Conservation (phyloP, 441 rosid species). For the Gossypium schwendimanii region DNA sequence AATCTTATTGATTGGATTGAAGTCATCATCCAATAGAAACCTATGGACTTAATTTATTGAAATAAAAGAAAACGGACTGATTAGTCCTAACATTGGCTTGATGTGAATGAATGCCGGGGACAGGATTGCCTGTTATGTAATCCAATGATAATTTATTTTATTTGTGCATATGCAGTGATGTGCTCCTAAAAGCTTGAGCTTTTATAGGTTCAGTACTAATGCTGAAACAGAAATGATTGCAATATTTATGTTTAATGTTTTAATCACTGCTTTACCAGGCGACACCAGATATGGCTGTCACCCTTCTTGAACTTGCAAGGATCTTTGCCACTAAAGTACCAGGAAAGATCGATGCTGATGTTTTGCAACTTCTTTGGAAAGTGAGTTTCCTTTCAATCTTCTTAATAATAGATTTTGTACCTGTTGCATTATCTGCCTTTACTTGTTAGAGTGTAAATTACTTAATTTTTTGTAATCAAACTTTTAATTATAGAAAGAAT, state of each 20-base stretch:
- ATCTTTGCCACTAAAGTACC: slow-evolving; percentile 99
- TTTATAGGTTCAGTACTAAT: background rate
- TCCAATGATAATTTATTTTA: background rate
- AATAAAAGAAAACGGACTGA: background rate
- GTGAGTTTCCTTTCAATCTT: slow-evolving; percentile 32
- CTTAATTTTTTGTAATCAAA: background rate
- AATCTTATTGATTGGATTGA: background rate
- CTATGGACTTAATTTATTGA: background rate
- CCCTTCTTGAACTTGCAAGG: slow-evolving; percentile 98
- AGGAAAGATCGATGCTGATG: slow-evolving; percentile 98
- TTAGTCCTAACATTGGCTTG: background rate
- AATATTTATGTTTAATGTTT: background rate
- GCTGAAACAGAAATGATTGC: background rate
- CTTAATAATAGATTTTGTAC: background rate
- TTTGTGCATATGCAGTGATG: background rate
- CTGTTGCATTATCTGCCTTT: background rate
- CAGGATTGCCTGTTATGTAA: background rate
- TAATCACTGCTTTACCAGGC: slow-evolving; percentile 47
- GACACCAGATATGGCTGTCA: slow-evolving; percentile 99
- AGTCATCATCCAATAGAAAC: background rate
- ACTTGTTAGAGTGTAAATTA: background rate
- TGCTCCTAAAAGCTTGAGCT: background rate
- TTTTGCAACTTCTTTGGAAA: slow-evolving; percentile 93
- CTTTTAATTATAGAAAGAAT: background rate
- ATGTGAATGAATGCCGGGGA: background rate